phyloP scores from a whole-genome alignment of 2,329 filamentous ascomycete genomes.

The Pseudocercospora pini-densiflorae region DNA sequence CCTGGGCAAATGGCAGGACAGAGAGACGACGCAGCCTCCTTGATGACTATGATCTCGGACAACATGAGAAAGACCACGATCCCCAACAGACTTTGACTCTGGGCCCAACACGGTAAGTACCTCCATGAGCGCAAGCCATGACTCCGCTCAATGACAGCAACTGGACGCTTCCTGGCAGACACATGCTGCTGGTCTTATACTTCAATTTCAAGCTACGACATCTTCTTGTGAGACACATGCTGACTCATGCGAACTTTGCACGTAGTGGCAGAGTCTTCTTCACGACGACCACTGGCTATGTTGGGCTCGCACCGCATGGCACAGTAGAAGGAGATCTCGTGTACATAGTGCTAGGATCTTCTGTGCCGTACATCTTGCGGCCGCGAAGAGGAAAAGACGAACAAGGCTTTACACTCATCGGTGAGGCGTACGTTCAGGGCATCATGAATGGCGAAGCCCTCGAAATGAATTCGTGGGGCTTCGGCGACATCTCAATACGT shows the following conservation, averaged over 20 bases:
- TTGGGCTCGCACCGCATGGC: slow-evolving; percentile 35
- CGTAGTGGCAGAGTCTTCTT: slow-evolving; percentile 37
- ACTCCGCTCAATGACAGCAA: too few relatives aligned
- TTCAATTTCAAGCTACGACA: too few relatives aligned
- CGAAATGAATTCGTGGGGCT: slow-evolving; percentile 29
- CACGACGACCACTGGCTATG: slow-evolving; percentile 33
- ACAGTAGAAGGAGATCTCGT: slow-evolving; percentile 36
- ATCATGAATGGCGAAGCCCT: slow-evolving; percentile 40
- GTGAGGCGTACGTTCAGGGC: slow-evolving; percentile 41
- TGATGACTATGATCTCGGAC: slow-evolving; percentile 29
- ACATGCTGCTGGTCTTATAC: too few relatives aligned
- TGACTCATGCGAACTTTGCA: too few relatives aligned
- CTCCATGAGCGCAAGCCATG: too few relatives aligned
- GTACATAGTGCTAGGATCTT: slow-evolving; percentile 33
- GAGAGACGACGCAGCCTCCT: slow-evolving; percentile 31
- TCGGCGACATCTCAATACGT: slow-evolving; percentile 25
- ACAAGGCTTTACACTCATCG: slow-evolving; percentile 36
- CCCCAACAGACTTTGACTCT: slow-evolving; percentile 13
- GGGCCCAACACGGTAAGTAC: background rate
- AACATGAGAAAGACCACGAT: slow-evolving; percentile 28
- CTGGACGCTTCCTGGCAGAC: too few relatives aligned
- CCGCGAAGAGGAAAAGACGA: slow-evolving; percentile 19
- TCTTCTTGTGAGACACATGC: slow-evolving; percentile 19
- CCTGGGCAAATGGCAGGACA: background rate
- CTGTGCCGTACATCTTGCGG: slow-evolving; percentile 34